Evolutionary conservation across 257 asterid species (phyloP).

Genomic region (Henckelia pumila): DNA sequence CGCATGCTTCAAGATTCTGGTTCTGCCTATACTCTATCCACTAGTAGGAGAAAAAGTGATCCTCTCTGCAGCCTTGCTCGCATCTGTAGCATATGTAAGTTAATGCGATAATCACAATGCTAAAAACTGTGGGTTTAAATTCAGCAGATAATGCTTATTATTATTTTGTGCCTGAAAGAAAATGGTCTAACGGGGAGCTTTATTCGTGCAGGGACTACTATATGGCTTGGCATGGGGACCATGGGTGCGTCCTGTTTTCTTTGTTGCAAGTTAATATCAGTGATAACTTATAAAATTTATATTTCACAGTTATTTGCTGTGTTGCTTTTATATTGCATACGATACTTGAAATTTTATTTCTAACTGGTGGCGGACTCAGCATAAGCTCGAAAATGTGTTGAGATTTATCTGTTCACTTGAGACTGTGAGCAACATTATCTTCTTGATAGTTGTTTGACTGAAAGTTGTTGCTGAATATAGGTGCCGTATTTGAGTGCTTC

Average conservation of each 20-base stretch:
- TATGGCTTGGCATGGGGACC: constrained; percentile 97
- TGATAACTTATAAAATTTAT: background rate
- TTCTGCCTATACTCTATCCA: constrained; percentile 79
- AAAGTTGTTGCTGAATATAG: constrained; percentile 41
- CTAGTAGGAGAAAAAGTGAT: constrained; percentile 79
- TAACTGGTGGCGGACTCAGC: background rate
- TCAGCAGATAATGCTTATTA: background rate
- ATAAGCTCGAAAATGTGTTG: background rate
- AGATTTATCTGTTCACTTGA: background rate
- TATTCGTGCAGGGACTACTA: constrained; percentile 63
- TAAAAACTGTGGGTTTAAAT: background rate
- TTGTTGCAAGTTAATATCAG: background rate
- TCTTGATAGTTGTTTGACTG: constrained; percentile 11
- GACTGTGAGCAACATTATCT: background rate
- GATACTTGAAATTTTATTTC: background rate
- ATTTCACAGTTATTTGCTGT: too few relatives aligned
- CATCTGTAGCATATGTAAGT: constrained; percentile 75
- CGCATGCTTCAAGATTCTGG: constrained; percentile 56
- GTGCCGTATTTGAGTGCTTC: constrained; percentile 86
- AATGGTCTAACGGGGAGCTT: constrained; percentile 20
- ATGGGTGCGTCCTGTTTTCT: constrained; percentile 56
- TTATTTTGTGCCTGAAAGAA: constrained; percentile 8
- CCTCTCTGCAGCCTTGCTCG: constrained; percentile 70
- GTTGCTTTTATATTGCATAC: background rate
- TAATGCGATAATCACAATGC: background rate